These are phyloP conservation scores for Phytophthora podocarpi DNA, from an alignment of 352 stramenopile genomes.

Conservation along the genomic window DNA sequence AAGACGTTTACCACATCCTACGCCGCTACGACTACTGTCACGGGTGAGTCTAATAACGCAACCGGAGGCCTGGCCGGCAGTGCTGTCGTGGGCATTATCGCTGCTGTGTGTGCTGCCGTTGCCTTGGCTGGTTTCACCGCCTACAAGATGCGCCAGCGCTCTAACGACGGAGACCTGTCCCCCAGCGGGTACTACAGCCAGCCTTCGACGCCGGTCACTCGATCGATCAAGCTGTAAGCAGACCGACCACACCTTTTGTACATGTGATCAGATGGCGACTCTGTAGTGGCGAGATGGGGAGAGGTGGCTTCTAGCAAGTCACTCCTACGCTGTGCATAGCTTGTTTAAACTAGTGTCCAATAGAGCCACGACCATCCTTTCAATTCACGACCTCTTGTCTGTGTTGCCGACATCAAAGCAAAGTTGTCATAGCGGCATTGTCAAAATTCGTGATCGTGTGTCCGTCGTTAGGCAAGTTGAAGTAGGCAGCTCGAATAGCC, in stretches of 20 bases:
- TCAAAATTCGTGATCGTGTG: no score
- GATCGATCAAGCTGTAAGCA: constrained; percentile 30
- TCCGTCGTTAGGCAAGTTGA: no score
- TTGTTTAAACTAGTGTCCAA: constrained; percentile 33
- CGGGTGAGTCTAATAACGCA: not conserved
- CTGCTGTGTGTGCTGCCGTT: constrained; percentile 35
- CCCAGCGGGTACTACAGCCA: constrained; percentile 36
- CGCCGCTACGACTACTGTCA: constrained; percentile 10
- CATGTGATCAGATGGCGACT: constrained; percentile 28
- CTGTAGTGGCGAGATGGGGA: no score
- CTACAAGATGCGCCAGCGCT: constrained; percentile 38
- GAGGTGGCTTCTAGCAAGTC: not conserved
- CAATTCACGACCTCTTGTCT: no score
- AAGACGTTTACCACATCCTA: constrained; percentile 32
- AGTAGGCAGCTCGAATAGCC: no score
- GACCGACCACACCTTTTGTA: constrained; percentile 30
- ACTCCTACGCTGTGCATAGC: constrained; percentile 24
- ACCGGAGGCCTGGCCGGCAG: not conserved
- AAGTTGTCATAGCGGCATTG: no score
- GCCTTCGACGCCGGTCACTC: constrained; percentile 18
- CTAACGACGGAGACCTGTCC: constrained; percentile 21
- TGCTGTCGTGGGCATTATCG: constrained; percentile 15
- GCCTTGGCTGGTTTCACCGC: constrained; percentile 43
- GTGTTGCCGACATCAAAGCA: no score
- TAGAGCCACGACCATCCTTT: constrained; percentile 23